Conservation (phyloP, 352 stramenopile genomes). For the Globisporangium carolinianum region DNA sequence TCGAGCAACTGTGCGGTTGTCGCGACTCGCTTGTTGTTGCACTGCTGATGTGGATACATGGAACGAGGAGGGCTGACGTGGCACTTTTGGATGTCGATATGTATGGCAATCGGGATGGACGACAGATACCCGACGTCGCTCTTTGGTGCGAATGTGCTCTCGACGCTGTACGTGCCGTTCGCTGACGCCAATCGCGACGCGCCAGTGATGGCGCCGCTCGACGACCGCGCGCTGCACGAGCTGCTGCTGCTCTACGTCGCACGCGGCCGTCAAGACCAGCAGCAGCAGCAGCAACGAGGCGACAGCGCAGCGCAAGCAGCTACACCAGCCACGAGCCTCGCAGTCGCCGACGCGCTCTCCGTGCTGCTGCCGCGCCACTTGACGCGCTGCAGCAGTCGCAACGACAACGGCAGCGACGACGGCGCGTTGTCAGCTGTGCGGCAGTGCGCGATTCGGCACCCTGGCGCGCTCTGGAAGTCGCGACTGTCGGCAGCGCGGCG, state of each 20-base stretch:
- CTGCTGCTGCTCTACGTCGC: conserved; percentile 29
- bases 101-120: too few species aligned
- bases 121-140: conserved; percentile 25
- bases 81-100: too few species aligned
- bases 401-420: not conserved
- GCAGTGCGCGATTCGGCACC: conserved; percentile 27
- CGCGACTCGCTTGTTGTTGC: not conserved
- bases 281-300: too few species aligned
- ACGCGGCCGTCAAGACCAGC: conserved; percentile 7
- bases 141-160: conserved; percentile 21
- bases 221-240: conserved; percentile 21
- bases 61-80: too few species aligned
- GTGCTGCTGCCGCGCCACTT: conserved; percentile 13
- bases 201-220: conserved; percentile 18
- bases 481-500: conserved; percentile 1
- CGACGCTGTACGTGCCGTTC: conserved; percentile 23
- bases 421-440: not conserved
- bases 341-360: conserved; percentile 24
- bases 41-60: not conserved
- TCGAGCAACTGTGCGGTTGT: conserved; percentile 26
- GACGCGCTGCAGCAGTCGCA: not conserved
- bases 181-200: not conserved
- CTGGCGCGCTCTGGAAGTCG: conserved; percentile 14
- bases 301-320: not conserved
- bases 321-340: conserved; percentile 20